Evolutionary conservation across 805 yeast genomes (phyloP).

Genomic region (Candida krabiensis): DNA sequence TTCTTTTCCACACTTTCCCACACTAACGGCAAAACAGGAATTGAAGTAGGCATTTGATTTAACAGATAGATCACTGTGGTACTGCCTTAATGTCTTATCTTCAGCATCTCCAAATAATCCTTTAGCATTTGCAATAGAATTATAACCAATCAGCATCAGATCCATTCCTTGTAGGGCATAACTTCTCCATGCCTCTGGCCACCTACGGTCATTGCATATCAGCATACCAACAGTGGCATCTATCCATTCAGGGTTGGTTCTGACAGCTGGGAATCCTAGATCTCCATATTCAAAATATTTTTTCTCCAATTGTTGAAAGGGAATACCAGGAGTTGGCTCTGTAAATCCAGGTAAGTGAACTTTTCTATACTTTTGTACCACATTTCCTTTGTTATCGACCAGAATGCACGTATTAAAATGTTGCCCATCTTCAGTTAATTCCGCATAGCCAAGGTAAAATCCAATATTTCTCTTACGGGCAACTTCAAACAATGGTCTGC

Average conservation of each 20-base stretch:
- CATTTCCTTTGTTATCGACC: constrained; percentile 31
- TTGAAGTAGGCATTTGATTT: constrained; percentile 37
- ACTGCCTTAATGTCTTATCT: constrained; percentile 31
- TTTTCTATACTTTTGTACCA: constrained; percentile 35
- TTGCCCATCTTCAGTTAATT: constrained; percentile 38
- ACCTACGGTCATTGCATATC: constrained; percentile 42
- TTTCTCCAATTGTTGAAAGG: constrained; percentile 39
- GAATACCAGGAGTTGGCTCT: constrained; percentile 35
- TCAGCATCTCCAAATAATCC: constrained; percentile 34
- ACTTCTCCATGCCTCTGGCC: constrained; percentile 43
- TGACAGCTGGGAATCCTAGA: constrained; percentile 36
- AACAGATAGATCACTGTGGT: constrained; percentile 35
- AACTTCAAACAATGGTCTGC: constrained; percentile 36
- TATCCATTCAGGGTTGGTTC: constrained; percentile 28
- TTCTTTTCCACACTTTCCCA: constrained; percentile 38
- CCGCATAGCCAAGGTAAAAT: constrained; percentile 36
- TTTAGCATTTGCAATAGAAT: constrained; percentile 37
- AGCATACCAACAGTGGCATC: constrained; percentile 39
- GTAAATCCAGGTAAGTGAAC: constrained; percentile 37
- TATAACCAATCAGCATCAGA: constrained; percentile 37
- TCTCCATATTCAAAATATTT: constrained; percentile 40
- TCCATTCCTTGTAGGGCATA: constrained; percentile 42
- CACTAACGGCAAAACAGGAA: constrained; percentile 35
- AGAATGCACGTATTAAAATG: constrained; percentile 33
- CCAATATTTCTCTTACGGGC: constrained; percentile 31